Base-by-base conservation (phyloP, 163 green algal genomes). In the Scenedesmus sp. region DNA sequence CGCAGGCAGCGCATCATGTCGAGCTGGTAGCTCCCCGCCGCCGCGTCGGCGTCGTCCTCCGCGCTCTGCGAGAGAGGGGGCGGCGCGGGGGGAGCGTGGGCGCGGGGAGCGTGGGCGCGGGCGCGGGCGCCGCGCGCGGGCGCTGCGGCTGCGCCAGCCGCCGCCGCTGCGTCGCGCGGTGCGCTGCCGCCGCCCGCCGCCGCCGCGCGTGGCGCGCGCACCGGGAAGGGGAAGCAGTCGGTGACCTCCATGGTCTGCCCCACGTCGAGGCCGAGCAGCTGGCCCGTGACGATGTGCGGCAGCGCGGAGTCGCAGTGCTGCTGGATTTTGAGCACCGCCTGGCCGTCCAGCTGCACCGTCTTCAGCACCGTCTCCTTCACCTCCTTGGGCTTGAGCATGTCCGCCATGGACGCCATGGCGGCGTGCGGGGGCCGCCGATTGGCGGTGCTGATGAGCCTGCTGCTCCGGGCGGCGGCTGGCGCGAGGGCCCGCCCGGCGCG, bases 1-100 rank as follows among this genome's bases (percentile, higher is more conserved):
- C 97, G 85, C 75, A 99, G 77, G 87, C 95, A 98, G 22, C 95
- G 91, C 94, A 99, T 98, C 94, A 99, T 99, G 50, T 98, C 95
- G 51, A 99, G 88, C 92, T 99, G 96, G 75, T 99, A 99, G 60
- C 90, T 92, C 36, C 88, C 91, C 45, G 96, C 94, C 14, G 69
- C 87, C 28, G 91, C 89, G 6, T 83, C 87, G 10, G 80, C 84
- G 0, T 95, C 89, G 5, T 91, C 90, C 2, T 89, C 84, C 17
- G 66, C 72, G 15, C 74, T 67, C 74, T 72, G 39, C 14, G 42
- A 18, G 2, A 44, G 3, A 44, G 34, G 11, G n/a, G 5, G 39
- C 39, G 39, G 7, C 39, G 39, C 51, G n/a, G 4, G 7, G 54
- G 45, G 11, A 11, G 45, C 14, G 60, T 75, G 18, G 1, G 26